Conservation (phyloP, 2,329 filamentous ascomycete species). For the Lachnellula occidentalis region DNA sequence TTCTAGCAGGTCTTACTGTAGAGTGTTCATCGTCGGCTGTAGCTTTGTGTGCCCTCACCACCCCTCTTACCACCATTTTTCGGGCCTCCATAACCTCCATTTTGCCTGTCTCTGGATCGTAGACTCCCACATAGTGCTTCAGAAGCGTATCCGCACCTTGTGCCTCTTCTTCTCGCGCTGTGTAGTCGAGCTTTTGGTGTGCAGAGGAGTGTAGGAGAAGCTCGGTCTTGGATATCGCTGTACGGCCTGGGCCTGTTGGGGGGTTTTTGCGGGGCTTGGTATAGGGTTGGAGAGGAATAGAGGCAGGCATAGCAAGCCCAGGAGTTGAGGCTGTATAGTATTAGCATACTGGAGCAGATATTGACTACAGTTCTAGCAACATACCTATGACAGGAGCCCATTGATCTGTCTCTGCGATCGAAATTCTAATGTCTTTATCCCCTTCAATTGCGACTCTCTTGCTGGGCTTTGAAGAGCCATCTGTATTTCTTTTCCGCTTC, state of each 20-base stretch:
- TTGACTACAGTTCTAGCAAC: constrained; percentile 5
- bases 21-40: constrained; percentile 41
- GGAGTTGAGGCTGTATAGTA: constrained; percentile 29
- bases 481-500: constrained; percentile 50
- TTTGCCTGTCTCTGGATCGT: constrained; percentile 53
- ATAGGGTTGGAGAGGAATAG: constrained; percentile 30
- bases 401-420: constrained; percentile 40
- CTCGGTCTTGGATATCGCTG: constrained; percentile 35
- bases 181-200: constrained; percentile 56
- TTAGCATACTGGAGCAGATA: not conserved
- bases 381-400: constrained; percentile 52
- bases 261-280: constrained; percentile 26
- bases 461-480: constrained; percentile 37
- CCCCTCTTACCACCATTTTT: constrained; percentile 56
- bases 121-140: constrained; percentile 61
- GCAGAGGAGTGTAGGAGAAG: constrained; percentile 52
- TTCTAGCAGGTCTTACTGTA: constrained; percentile 23
- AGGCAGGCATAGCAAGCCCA: constrained; percentile 29
- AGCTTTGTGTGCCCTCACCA: constrained; percentile 51
- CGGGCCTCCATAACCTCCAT: constrained; percentile 58
- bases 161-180: constrained; percentile 46
- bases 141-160: constrained; percentile 39
- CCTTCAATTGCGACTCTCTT: constrained; percentile 46
- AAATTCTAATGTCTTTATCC: constrained; percentile 38
- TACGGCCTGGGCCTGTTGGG: constrained; percentile 18